These are phyloP conservation scores for Fusarium sp. DNA, from an alignment of 2,329 filamentous ascomycete genomes.

Conservation along the genomic window DNA sequence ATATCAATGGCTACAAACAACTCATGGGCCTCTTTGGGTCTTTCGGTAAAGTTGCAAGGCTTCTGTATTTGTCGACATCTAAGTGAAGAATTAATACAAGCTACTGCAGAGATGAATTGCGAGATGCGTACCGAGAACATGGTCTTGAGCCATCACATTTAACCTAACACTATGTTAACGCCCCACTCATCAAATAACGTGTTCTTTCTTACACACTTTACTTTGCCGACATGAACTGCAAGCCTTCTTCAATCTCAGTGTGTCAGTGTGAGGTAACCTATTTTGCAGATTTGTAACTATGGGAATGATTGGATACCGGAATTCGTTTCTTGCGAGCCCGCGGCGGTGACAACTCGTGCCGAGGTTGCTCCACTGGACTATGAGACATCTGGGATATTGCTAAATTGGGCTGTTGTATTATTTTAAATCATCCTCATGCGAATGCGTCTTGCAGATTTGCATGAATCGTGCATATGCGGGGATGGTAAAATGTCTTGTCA, in stretches of 20 bases:
- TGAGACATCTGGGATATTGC: not conserved
- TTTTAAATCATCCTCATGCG: not conserved
- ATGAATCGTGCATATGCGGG: not conserved
- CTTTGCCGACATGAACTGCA: constrained; percentile 25
- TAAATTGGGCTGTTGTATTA: not conserved
- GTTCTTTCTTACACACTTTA: not conserved
- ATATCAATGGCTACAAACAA: not conserved
- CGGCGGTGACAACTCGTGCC: not conserved
- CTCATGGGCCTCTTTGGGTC: constrained; percentile 17
- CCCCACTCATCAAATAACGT: fast-evolving
- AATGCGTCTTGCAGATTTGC: not conserved
- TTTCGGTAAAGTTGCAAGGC: constrained; percentile 9
- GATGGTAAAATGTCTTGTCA: not conserved
- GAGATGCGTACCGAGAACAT: constrained; percentile 9
- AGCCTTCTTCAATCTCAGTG: constrained; percentile 7
- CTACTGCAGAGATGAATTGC: fast-evolving
- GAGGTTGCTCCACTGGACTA: not conserved
- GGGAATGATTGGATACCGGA: not conserved
- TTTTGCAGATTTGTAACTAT: not conserved
- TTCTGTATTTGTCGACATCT: constrained; percentile 21
- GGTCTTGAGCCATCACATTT: constrained; percentile 24
- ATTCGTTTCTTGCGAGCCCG: constrained; percentile 23
- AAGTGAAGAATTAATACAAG: not conserved
- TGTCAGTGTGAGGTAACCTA: not conserved
- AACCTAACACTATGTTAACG: not conserved